Evolutionary conservation across 106 monocot genomes (phyloP).

Genomic region (Phalaenopsis equestris): DNA sequence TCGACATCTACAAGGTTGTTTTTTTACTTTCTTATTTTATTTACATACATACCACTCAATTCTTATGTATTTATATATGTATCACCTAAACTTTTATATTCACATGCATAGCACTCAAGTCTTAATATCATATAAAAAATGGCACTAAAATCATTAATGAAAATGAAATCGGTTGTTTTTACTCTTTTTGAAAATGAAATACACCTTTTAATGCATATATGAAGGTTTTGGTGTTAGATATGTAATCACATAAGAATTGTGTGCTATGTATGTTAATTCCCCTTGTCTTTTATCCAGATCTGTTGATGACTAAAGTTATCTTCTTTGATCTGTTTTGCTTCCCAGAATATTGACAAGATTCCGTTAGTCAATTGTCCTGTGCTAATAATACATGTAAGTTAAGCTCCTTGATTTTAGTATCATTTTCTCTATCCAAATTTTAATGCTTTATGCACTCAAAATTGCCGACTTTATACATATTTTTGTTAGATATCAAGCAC

Average conservation of each 20-base stretch:
- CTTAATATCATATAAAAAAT: too few relatives aligned
- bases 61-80: too few relatives aligned
- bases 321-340: neutral
- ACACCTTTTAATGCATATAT: too few relatives aligned
- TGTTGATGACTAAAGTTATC: neutral
- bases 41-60: neutral
- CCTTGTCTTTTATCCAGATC: neutral
- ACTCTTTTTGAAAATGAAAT: too few relatives aligned
- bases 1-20: conserved; percentile 23
- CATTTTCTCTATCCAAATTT: neutral
- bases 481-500: neutral
- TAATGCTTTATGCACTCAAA: neutral
- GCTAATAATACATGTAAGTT: conserved; percentile 12
- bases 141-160: too few relatives aligned
- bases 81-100: too few relatives aligned
- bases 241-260: too few relatives aligned
- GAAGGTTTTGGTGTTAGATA: too few relatives aligned
- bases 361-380: conserved; percentile 8
- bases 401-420: neutral
- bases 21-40: neutral
- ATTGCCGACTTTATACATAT: neutral
- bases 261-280: too few relatives aligned
- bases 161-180: too few relatives aligned
- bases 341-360: conserved; percentile 4
- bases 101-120: too few relatives aligned